phyloP scores from a whole-genome alignment of 768 basidiomycete genomes.

The Boletus rubropictus region DNA sequence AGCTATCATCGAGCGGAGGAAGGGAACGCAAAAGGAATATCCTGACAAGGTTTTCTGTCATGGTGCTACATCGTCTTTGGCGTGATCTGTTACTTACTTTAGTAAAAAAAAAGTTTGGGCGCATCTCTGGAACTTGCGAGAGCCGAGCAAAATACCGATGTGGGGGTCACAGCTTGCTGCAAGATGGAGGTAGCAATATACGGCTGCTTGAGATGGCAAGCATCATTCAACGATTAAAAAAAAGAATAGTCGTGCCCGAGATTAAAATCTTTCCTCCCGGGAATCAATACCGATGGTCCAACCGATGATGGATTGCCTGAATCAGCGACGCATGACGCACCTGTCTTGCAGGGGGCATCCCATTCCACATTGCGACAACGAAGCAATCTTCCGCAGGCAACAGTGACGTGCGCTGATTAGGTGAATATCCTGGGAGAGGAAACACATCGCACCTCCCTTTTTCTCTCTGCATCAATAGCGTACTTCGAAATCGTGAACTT shows the following conservation, averaged over 20 bases:
- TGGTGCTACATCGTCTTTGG: no score
- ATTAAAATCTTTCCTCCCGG: no score
- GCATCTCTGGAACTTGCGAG: no score
- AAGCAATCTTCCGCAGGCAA: background rate
- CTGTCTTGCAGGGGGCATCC: background rate
- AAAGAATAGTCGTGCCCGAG: background rate
- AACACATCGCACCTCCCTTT: background rate
- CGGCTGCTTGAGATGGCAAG: no score
- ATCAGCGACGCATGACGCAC: background rate
- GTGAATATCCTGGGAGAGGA: background rate
- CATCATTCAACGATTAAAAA: background rate
- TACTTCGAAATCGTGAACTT: background rate
- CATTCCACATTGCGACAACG: background rate
- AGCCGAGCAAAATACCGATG: no score
- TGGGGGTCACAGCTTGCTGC: no score
- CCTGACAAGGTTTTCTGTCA: constrained; percentile 3
- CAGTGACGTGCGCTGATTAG: background rate
- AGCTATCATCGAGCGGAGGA: no score
- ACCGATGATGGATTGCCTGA: background rate
- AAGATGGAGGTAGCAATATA: no score
- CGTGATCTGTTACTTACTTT: no score
- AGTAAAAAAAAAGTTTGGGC: no score
- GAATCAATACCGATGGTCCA: no score
- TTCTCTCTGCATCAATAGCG: background rate
- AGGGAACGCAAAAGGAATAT: constrained; percentile 4